A percentile compares a stretch with the other conserved stretches of the same genome.
These are phyloP conservation scores for Ceriops tagal DNA, from an alignment of 345 rosid species.

Conservation along the genomic window DNA sequence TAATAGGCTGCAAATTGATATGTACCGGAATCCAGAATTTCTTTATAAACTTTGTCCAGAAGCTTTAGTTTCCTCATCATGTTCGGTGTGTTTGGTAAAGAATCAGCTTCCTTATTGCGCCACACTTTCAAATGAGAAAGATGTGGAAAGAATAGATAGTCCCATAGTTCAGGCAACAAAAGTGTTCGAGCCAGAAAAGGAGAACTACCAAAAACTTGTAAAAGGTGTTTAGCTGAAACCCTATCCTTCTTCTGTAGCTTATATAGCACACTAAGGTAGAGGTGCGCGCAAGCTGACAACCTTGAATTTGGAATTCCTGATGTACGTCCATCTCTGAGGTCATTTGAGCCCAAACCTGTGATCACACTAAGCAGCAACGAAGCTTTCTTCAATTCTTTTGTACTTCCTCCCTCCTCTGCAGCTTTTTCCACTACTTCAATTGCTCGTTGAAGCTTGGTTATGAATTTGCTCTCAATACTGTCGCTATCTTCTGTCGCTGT, in stretches of 20 bases:
- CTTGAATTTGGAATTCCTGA: constrained; percentile 42
- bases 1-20: constrained; percentile 55
- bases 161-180: constrained; percentile 61
- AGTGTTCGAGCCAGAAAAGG: constrained; percentile 48
- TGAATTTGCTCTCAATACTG: constrained; percentile 36
- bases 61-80: constrained; percentile 42
- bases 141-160: constrained; percentile 54
- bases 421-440: constrained; percentile 44
- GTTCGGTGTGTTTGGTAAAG: constrained; percentile 31
- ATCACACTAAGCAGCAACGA: constrained; percentile 54
- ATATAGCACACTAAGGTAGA: constrained; percentile 52
- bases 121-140: constrained; percentile 58
- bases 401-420: constrained; percentile 29
- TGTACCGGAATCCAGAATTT: constrained; percentile 57
- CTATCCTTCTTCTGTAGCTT: constrained; percentile 57
- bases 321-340: constrained; percentile 41
- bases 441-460: constrained; percentile 48
- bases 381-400: constrained; percentile 54
- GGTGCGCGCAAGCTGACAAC: constrained; percentile 60
- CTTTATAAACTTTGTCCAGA: constrained; percentile 54
- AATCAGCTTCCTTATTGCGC: constrained; percentile 52
- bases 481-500: constrained; percentile 20
- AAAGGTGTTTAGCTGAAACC: constrained; percentile 52
- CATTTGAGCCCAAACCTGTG: constrained; percentile 43
- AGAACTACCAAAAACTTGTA: constrained; percentile 61